These are phyloP conservation scores for Curvularia eragrostidis DNA, from an alignment of 2,329 filamentous ascomycete genomes.

Conservation along the genomic window DNA sequence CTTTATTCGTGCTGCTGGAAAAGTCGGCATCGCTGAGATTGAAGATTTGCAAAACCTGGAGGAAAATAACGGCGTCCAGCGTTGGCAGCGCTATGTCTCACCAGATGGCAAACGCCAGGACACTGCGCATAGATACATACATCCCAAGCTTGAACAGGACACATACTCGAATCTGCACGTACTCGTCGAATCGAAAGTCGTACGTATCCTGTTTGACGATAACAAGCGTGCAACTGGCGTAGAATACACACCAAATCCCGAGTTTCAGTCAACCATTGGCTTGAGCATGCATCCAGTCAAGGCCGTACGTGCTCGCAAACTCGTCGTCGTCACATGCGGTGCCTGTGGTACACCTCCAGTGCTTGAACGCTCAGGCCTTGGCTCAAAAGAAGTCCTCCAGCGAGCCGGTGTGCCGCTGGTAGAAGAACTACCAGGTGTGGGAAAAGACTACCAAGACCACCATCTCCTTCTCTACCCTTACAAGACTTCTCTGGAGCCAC, in stretches of 20 bases:
- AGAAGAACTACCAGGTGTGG: conserved; percentile 66
- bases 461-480: conserved; percentile 63
- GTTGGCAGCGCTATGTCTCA: conserved; percentile 59
- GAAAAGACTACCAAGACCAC: conserved; percentile 70
- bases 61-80: conserved; percentile 50
- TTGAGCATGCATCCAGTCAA: conserved; percentile 45
- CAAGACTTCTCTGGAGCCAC: conserved; percentile 53
- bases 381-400: conserved; percentile 58
- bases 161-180: conserved; percentile 66
- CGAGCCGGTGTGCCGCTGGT: conserved; percentile 61
- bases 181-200: conserved; percentile 63
- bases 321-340: conserved; percentile 61
- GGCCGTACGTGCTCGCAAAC: conserved; percentile 60
- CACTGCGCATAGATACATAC: conserved; percentile 62
- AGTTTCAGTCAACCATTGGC: conserved; percentile 41
- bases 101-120: conserved; percentile 65
- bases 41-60: conserved; percentile 62
- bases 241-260: conserved; percentile 61
- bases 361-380: conserved; percentile 69
- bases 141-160: conserved; percentile 58
- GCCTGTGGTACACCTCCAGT: conserved; percentile 62
- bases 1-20: conserved; percentile 58
- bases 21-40: conserved; percentile 61
- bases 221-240: conserved; percentile 64
- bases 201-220: conserved; percentile 62